A percentile compares a stretch with the other conserved stretches of the same genome.
phyloP scores from a whole-genome alignment of 371 early-diverging fungal species.

The Mortierella sp. region DNA sequence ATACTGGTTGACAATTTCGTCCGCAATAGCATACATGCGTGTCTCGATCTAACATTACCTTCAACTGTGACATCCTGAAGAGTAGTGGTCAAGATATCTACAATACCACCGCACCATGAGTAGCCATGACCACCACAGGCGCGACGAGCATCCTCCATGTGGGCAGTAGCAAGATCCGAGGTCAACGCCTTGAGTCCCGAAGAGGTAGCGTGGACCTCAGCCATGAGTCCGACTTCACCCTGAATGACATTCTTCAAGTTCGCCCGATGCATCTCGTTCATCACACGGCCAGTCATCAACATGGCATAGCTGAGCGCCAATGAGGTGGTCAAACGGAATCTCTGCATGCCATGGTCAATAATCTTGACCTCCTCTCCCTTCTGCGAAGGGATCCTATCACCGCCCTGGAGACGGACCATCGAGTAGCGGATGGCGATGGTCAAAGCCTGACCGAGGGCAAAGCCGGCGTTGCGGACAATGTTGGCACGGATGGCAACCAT shows the following conservation, averaged over 20 bases:
- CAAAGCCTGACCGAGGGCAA: constrained; percentile 72
- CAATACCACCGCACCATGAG: constrained; percentile 68
- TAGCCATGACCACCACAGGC: constrained; percentile 89
- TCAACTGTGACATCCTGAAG: constrained; percentile 71
- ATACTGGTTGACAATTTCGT: neutral
- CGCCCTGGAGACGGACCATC: constrained; percentile 68
- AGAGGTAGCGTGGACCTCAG: constrained; percentile 87
- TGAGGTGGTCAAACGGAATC: constrained; percentile 78
- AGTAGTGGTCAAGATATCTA: constrained; percentile 62
- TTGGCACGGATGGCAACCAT: constrained; percentile 85
- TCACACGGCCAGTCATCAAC: constrained; percentile 80
- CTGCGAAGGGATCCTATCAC: constrained; percentile 65
- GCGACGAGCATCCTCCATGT: constrained; percentile 81
- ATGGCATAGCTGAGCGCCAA: constrained; percentile 84
- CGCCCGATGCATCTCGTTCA: constrained; percentile 72
- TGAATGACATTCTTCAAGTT: constrained; percentile 70
- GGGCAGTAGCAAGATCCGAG: constrained; percentile 78
- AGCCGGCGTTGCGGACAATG: constrained; percentile 67
- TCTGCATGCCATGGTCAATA: constrained; percentile 84
- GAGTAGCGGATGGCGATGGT: constrained; percentile 68
- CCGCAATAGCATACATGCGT: neutral
- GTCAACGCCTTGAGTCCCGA: constrained; percentile 89
- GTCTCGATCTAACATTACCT: constrained; percentile 27
- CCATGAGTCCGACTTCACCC: constrained; percentile 71
- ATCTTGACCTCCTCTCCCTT: constrained; percentile 75